phyloP scores from a whole-genome alignment of 768 basidiomycete genomes.

The Panaeolus cyanescens region DNA sequence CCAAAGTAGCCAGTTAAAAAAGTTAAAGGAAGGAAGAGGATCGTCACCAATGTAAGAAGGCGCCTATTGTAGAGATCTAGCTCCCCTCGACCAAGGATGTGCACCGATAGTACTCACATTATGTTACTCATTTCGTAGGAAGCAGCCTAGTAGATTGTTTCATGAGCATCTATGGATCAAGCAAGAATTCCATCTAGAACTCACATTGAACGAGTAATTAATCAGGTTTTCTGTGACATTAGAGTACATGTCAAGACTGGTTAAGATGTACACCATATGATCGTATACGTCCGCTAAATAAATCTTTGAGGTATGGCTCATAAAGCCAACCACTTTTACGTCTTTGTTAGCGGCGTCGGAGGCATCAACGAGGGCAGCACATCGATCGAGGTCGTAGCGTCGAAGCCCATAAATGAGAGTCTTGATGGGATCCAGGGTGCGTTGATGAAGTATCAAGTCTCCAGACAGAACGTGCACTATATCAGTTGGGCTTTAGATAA shows the following conservation, averaged over 20 bases:
- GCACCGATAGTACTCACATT: not conserved
- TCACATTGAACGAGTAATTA: constrained; percentile 66
- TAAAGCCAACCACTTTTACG: constrained; percentile 45
- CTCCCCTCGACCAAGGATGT: not conserved
- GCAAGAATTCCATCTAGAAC: not conserved
- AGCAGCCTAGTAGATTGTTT: not conserved
- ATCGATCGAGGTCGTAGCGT: constrained; percentile 29
- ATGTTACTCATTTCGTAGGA: constrained; percentile 7
- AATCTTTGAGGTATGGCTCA: constrained; percentile 70
- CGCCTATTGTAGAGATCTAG: constrained; percentile 41
- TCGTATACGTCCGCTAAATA: constrained; percentile 74
- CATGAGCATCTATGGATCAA: not conserved
- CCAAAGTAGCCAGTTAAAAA: constrained; percentile 77
- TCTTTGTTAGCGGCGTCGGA: constrained; percentile 14
- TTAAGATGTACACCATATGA: constrained; percentile 73
- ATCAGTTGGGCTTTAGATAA: not conserved
- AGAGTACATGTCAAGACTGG: constrained; percentile 73
- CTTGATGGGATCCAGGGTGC: constrained; percentile 73
- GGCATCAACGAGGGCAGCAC: constrained; percentile 46
- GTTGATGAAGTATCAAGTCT: constrained; percentile 72
- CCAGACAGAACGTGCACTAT: constrained; percentile 77
- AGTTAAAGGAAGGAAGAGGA: constrained; percentile 71
- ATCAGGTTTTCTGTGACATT: constrained; percentile 73
- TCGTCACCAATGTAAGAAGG: constrained; percentile 64
- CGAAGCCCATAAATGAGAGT: constrained; percentile 65